Conservation (phyloP, 805 yeast genomes). For the Millerozyma miso region DNA sequence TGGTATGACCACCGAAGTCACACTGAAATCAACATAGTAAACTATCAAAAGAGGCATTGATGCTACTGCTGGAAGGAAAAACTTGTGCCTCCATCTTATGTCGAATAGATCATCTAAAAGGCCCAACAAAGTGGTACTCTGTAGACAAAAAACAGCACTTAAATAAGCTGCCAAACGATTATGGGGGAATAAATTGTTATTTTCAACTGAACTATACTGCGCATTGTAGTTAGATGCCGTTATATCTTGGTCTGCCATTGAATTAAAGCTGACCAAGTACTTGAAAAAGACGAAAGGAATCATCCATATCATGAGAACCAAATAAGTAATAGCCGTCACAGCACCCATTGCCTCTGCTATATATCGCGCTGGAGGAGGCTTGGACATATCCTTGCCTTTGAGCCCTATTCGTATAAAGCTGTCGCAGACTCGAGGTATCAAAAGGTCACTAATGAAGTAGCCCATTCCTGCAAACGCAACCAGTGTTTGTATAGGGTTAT, state of each 20-base stretch:
- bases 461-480: constrained; percentile 68
- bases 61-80: constrained; percentile 91
- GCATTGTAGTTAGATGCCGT: constrained; percentile 28
- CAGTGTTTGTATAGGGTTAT: constrained; percentile 54
- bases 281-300: constrained; percentile 86
- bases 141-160: constrained; percentile 78
- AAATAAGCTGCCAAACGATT: constrained; percentile 79
- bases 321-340: constrained; percentile 74
- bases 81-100: constrained; percentile 95
- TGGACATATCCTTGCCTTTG: constrained; percentile 80
- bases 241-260: constrained; percentile 31
- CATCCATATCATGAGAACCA: constrained; percentile 75
- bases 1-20: constrained; percentile 84
- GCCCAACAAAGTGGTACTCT: constrained; percentile 81
- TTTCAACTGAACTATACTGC: constrained; percentile 30
- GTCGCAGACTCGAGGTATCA: constrained; percentile 67
- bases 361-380: constrained; percentile 55
- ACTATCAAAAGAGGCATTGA: constrained; percentile 87
- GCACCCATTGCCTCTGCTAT: constrained; percentile 94
- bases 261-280: constrained; percentile 51
- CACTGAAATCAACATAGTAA: constrained; percentile 90
- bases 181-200: constrained; percentile 61
- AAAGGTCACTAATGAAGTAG: constrained; percentile 49
- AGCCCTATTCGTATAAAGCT: constrained; percentile 75
- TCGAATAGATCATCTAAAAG: constrained; percentile 93